Evolutionary conservation across 2,329 filamentous ascomycete genomes (phyloP).

Genomic region (Fusarium sp.): DNA sequence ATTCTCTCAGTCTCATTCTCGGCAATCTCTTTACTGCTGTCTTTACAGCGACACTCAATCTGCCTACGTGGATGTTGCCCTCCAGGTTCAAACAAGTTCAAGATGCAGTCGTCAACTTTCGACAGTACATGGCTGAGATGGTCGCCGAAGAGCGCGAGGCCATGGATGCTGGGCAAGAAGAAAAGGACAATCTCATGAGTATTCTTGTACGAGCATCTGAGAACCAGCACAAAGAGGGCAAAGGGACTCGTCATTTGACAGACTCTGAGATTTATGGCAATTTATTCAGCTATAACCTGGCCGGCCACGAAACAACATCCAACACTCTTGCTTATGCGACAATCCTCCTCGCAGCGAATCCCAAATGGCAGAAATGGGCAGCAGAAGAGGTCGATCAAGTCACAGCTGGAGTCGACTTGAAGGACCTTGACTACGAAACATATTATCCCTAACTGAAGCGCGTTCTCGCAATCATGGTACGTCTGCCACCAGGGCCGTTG

Average conservation of each 20-base stretch:
- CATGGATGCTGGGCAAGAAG: slow-evolving; percentile 12
- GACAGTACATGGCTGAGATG: slow-evolving; percentile 33
- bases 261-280: slow-evolving; percentile 59
- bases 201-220: slow-evolving; percentile 33
- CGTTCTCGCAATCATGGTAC: slow-evolving; percentile 31
- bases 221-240: neutral
- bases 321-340: slow-evolving; percentile 54
- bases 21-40: slow-evolving; percentile 29
- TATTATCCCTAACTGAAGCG: slow-evolving; percentile 33
- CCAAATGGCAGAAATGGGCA: slow-evolving; percentile 56
- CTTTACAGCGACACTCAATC: slow-evolving; percentile 25
- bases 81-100: slow-evolving; percentile 30
- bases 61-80: slow-evolving; percentile 17
- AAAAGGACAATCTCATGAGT: slow-evolving; percentile 31
- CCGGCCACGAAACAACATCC: slow-evolving; percentile 61
- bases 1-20: slow-evolving; percentile 24
- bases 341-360: slow-evolving; percentile 55
- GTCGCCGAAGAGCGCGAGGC: slow-evolving; percentile 24
- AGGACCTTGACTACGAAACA: slow-evolving; percentile 32
- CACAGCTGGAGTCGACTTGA: slow-evolving; percentile 7
- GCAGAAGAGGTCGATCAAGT: slow-evolving; percentile 47
- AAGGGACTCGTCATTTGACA: slow-evolving; percentile 40
- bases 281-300: slow-evolving; percentile 58
- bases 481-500: neutral
- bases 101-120: slow-evolving; percentile 28